These are phyloP conservation scores for Akanthomyces muscarius DNA, from an alignment of 2,329 filamentous ascomycete genomes.

Conservation along the genomic window DNA sequence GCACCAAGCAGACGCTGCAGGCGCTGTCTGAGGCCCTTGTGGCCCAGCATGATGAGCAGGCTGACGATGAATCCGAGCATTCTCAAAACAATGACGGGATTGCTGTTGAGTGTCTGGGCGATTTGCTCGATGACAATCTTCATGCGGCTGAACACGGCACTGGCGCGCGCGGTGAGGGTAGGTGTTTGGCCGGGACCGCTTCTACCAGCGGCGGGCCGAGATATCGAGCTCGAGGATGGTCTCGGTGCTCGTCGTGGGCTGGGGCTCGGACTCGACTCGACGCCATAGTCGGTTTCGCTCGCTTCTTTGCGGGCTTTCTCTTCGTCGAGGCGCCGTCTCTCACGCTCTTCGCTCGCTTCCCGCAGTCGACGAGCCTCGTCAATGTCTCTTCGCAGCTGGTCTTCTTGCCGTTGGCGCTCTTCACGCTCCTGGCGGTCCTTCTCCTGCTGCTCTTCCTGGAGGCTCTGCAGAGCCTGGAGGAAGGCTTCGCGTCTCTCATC, in stretches of 20 bases:
- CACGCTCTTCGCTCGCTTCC: slow-evolving; percentile 56
- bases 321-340: slow-evolving; percentile 50
- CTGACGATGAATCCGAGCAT: slow-evolving; percentile 77
- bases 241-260: slow-evolving; percentile 5
- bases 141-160: slow-evolving; percentile 50
- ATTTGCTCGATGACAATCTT: slow-evolving; percentile 49
- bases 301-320: slow-evolving; percentile 46
- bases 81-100: slow-evolving; percentile 53
- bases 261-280: slow-evolving; percentile 48
- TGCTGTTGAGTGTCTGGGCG: slow-evolving; percentile 48
- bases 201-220: slow-evolving; percentile 26
- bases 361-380: slow-evolving; percentile 54
- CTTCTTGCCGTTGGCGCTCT: slow-evolving; percentile 53
- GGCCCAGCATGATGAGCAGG: slow-evolving; percentile 70
- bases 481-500: slow-evolving; percentile 90
- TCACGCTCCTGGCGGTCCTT: slow-evolving; percentile 63
- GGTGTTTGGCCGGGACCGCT: slow-evolving; percentile 27
- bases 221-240: slow-evolving; percentile 14
- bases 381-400: slow-evolving; percentile 51
- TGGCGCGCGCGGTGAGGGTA: slow-evolving; percentile 46
- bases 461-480: slow-evolving; percentile 74
- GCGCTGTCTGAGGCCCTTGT: slow-evolving; percentile 70
- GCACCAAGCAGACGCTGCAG: slow-evolving; percentile 63
- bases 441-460: slow-evolving; percentile 78
- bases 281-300: slow-evolving; percentile 65